Evolutionary conservation across 2,329 filamentous ascomycete genomes (phyloP).

Genomic region (Metarhizium robertsii): DNA sequence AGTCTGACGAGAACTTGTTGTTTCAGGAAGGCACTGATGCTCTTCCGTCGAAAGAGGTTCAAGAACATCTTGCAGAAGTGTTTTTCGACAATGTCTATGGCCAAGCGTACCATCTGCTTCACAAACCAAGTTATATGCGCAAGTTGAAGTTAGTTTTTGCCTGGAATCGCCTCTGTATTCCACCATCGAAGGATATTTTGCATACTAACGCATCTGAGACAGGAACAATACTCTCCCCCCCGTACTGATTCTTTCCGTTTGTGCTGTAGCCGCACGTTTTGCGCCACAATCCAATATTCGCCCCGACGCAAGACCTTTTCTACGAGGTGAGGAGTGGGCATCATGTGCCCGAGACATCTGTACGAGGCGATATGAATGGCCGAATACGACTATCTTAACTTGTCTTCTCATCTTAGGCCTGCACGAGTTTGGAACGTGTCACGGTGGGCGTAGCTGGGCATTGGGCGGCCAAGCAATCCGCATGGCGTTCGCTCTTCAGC

Average conservation of each 20-base stretch:
- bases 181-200: background rate
- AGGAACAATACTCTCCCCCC: slow-evolving; percentile 60
- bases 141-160: slow-evolving; percentile 53
- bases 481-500: slow-evolving; percentile 92
- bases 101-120: slow-evolving; percentile 86
- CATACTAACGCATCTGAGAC: background rate
- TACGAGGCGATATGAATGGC: slow-evolving; percentile 80
- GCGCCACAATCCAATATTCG: slow-evolving; percentile 77
- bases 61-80: slow-evolving; percentile 86
- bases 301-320: slow-evolving; percentile 62
- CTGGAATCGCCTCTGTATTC: background rate
- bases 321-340: slow-evolving; percentile 88
- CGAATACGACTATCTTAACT: slow-evolving; percentile 91
- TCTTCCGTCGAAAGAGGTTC: slow-evolving; percentile 75
- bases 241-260: slow-evolving; percentile 86
- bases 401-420: slow-evolving; percentile 81
- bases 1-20: slow-evolving; percentile 66
- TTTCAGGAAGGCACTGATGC: slow-evolving; percentile 75
- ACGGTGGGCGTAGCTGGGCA: slow-evolving; percentile 92
- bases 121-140: slow-evolving; percentile 96
- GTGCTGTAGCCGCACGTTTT: slow-evolving; percentile 90
- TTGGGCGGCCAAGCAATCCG: slow-evolving; percentile 89
- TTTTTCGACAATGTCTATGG: slow-evolving; percentile 96
- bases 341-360: slow-evolving; percentile 79
- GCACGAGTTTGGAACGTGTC: slow-evolving; percentile 94